A percentile compares a stretch with the other conserved stretches of the same genome.
Evolutionary conservation across 108 stramenopile species (phyloP).

Genomic region (Seminavis robusta): DNA sequence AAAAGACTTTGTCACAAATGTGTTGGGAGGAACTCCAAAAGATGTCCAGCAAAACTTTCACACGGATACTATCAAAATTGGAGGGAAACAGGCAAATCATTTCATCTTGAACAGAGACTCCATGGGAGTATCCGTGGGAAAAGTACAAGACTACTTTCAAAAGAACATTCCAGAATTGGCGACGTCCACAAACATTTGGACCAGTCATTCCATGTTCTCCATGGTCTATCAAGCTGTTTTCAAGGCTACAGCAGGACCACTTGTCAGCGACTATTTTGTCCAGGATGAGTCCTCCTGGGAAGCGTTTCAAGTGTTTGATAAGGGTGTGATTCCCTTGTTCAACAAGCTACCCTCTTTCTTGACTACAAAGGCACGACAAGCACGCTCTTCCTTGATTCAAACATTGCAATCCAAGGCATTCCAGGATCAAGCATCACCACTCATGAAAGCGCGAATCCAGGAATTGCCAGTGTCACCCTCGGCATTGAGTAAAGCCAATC

Average conservation of each 20-base stretch:
- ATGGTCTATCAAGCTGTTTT: slow-evolving; percentile 9
- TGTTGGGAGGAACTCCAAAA: slow-evolving; percentile 2
- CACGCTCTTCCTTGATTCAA: slow-evolving; percentile 3
- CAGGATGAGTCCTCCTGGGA: not conserved
- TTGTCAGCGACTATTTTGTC: slow-evolving; percentile 7
- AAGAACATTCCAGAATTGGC: not conserved
- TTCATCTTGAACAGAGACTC: slow-evolving; percentile 10
- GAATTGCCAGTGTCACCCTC: too few relatives aligned
- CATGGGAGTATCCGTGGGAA: not conserved
- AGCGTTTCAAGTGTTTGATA: slow-evolving; percentile 9
- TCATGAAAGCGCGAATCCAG: too few relatives aligned
- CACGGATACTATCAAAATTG: too few relatives aligned
- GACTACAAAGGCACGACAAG: not conserved
- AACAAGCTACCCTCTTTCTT: slow-evolving; percentile 4
- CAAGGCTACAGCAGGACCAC: slow-evolving; percentile 10
- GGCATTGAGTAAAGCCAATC: not conserved
- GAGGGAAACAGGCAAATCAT: too few relatives aligned
- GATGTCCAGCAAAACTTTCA: slow-evolving; percentile 10
- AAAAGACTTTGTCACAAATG: slow-evolving; percentile 17
- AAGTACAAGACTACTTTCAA: slow-evolving; percentile 7
- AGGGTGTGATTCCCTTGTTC: slow-evolving; percentile 13
- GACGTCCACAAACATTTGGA: not conserved
- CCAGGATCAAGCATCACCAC: slow-evolving; percentile 1
- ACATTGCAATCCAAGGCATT: not conserved
- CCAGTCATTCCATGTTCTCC: not conserved